These are phyloP conservation scores for Amanita phalloides DNA, from an alignment of 768 basidiomycete genomes.

Conservation along the genomic window DNA sequence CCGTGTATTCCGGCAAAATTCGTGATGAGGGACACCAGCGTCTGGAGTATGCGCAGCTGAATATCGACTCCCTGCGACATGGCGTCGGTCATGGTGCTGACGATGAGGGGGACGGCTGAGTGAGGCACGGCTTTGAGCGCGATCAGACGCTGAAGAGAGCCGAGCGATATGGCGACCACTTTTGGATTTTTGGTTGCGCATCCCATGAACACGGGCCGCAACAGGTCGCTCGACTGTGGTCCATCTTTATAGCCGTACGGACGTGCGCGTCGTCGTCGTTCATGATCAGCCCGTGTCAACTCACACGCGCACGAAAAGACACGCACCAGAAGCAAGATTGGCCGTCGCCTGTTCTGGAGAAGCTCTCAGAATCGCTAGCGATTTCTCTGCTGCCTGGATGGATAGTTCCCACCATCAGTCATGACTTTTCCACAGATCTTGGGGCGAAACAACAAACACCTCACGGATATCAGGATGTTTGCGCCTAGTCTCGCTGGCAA, in stretches of 20 bases:
- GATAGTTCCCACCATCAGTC: background rate
- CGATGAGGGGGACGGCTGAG: conserved; percentile 66
- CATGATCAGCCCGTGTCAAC: background rate
- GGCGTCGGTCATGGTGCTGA: conserved; percentile 78
- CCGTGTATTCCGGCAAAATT: conserved; percentile 81
- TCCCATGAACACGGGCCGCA: conserved; percentile 88
- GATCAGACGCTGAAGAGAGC: conserved; percentile 86
- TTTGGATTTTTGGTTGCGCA: conserved; percentile 90
- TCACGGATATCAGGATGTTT: conserved; percentile 92
- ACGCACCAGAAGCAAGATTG: conserved; percentile 63
- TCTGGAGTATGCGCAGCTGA: conserved; percentile 88
- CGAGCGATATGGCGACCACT: conserved; percentile 85
- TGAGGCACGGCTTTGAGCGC: conserved; percentile 77
- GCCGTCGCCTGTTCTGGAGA: conserved; percentile 72
- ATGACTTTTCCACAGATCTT: background rate
- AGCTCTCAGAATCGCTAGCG: conserved; percentile 67
- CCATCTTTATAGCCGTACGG: conserved; percentile 36
- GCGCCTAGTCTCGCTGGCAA: conserved; percentile 81
- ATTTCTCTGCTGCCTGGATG: conserved; percentile 74
- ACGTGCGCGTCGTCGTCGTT: background rate
- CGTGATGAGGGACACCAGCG: conserved; percentile 82
- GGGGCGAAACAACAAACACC: conserved; percentile 31
- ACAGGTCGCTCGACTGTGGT: conserved; percentile 69
- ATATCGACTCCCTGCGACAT: conserved; percentile 95
- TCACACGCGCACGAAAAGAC: background rate